Conservation (phyloP, 2,329 filamentous ascomycete genomes). For the Venturia asperata region DNA sequence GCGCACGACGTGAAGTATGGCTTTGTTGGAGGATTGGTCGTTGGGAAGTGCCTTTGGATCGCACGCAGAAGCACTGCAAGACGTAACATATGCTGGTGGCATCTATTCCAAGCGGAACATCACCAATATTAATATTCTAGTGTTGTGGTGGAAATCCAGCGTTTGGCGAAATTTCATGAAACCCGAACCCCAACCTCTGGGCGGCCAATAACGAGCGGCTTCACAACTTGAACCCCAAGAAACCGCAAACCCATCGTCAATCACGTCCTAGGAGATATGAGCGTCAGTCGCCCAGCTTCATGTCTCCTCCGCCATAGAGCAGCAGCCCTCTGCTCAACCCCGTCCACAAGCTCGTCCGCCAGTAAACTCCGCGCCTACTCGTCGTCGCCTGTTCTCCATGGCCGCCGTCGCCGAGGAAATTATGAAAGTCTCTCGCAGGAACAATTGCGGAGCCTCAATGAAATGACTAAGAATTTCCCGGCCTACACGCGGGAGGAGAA, state of each 20-base stretch:
- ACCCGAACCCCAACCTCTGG: not conserved
- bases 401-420: not conserved
- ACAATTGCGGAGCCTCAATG: constrained; percentile 13
- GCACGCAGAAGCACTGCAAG: not conserved
- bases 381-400: constrained; percentile 5
- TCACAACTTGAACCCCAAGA: not conserved
- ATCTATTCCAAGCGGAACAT: not conserved
- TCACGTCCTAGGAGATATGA: constrained; percentile 28
- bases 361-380: constrained; percentile 13
- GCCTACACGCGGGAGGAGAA: constrained; percentile 62
- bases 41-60: too few species aligned
- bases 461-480: constrained; percentile 5
- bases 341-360: not conserved
- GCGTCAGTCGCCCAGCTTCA: constrained; percentile 35
- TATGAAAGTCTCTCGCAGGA: constrained; percentile 14
- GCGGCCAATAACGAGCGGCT: not conserved
- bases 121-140: not conserved
- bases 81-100: not conserved
- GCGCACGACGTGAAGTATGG: not conserved
- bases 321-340: constrained; percentile 17
- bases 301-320: constrained; percentile 31
- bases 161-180: not conserved
- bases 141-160: not conserved
- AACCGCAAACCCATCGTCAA: not conserved
- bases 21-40: not conserved